Percentiles rank a stretch among this genome's conserved stretches.
Conservation (phyloP, 257 asterid genomes). For the Nicotiana attenuata region DNA sequence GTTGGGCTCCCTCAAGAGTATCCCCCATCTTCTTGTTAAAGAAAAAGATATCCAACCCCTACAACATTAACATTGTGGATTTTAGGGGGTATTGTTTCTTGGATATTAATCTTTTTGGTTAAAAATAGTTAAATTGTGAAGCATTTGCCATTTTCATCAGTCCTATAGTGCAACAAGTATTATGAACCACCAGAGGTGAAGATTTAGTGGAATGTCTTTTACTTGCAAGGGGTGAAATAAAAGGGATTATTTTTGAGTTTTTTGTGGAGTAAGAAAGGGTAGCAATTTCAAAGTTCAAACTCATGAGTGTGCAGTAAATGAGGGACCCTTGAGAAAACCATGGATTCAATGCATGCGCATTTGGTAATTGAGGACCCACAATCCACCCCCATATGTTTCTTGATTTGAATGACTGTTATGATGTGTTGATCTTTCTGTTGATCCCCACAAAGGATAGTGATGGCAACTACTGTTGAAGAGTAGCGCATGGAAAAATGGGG, state of each 20-base stretch:
- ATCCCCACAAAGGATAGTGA: conserved; percentile 4
- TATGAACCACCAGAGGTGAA: conserved; percentile 28
- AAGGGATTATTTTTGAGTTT: conserved; percentile 37
- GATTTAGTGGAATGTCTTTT: conserved; percentile 33
- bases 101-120: conserved; percentile 6
- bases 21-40: background rate
- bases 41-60: background rate
- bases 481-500: conserved; percentile 4
- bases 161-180: conserved; percentile 28
- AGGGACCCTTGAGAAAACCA: conserved; percentile 36
- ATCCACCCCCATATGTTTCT: conserved; percentile 32
- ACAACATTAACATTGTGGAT: background rate
- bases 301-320: conserved; percentile 51
- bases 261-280: conserved; percentile 36
- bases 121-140: background rate
- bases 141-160: conserved; percentile 23
- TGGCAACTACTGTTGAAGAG: conserved; percentile 8
- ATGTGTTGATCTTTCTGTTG: conserved; percentile 10
- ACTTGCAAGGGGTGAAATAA: conserved; percentile 24
- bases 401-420: conserved; percentile 29
- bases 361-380: conserved; percentile 57
- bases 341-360: conserved; percentile 68
- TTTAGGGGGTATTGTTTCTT: background rate
- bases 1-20: conserved; percentile 16
- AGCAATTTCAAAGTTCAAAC: conserved; percentile 34